Evolutionary conservation across 768 basidiomycete genomes (phyloP).

Genomic region (Tulasnella sp.): DNA sequence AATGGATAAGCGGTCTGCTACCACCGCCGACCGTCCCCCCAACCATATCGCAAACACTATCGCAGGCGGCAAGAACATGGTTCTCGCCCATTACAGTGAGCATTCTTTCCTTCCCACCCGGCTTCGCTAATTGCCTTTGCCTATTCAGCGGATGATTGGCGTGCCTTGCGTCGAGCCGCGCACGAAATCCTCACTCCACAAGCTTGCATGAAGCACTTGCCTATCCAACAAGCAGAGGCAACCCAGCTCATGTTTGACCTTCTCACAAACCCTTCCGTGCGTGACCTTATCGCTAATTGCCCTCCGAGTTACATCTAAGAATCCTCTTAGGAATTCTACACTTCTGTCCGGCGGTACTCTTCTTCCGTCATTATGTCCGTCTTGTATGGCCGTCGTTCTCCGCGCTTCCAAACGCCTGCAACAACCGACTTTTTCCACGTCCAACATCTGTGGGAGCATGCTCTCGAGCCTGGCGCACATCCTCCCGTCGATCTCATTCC

Average conservation of each 20-base stretch:
- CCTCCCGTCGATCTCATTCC: conserved; percentile 31
- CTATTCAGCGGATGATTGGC: conserved; percentile 16
- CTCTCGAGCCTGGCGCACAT: conserved; percentile 28
- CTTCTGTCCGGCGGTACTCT: conserved; percentile 26
- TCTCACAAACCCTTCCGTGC: conserved; percentile 23
- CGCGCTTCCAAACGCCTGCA: conserved; percentile 23
- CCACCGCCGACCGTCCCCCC: conserved; percentile 23
- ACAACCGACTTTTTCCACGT: conserved; percentile 24
- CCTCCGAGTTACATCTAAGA: not conserved
- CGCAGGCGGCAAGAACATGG: conserved; percentile 19
- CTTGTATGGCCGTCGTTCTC: conserved; percentile 27
- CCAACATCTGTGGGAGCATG: conserved; percentile 23
- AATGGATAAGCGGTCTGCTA: conserved; percentile 23
- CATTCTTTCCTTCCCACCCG: not conserved
- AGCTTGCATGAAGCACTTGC: conserved; percentile 17
- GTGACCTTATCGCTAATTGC: not conserved
- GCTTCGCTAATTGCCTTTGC: not conserved
- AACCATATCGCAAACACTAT: conserved; percentile 21
- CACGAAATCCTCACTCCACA: conserved; percentile 20
- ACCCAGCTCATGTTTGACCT: conserved; percentile 22
- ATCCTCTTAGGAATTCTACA: conserved; percentile 24
- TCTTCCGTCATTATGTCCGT: conserved; percentile 27
- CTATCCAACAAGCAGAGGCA: conserved; percentile 16
- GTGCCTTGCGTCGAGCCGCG: conserved; percentile 15
- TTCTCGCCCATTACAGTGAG: conserved; percentile 13